Conservation (phyloP, 1,284 basidiomycete genomes). For the Microbotryum lychnidis-dioicae region DNA sequence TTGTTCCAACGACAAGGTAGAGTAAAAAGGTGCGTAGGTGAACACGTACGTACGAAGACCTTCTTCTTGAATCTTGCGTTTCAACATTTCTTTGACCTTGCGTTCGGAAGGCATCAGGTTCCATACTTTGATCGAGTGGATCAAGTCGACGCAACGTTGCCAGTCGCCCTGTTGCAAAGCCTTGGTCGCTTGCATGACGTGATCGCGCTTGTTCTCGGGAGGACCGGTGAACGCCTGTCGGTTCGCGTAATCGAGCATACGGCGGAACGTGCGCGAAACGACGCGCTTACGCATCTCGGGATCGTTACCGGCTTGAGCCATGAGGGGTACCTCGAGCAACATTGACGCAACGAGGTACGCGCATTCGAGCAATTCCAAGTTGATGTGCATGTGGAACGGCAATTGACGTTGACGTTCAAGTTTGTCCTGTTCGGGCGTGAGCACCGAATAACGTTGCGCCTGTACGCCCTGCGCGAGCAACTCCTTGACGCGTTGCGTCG, state of each 20-base stretch:
- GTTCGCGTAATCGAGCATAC: constrained; percentile 93
- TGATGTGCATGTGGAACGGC: constrained; percentile 99
- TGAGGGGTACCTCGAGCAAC: constrained; percentile 91
- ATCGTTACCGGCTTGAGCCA: constrained; percentile 91
- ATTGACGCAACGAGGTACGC: constrained; percentile 97
- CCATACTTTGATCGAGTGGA: constrained; percentile 97
- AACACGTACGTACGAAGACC: constrained; percentile 94
- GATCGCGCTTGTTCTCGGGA: constrained; percentile 95
- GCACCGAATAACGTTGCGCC: constrained; percentile 69
- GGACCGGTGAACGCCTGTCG: constrained; percentile 97
- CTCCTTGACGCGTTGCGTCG: constrained; percentile 90
- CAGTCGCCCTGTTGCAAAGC: constrained; percentile 94
- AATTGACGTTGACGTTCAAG: constrained; percentile 90
- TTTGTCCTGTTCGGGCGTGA: constrained; percentile 92
- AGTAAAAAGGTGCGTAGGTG: constrained; percentile 95
- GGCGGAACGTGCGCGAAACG: constrained; percentile 90
- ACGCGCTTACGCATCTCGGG: constrained; percentile 59
- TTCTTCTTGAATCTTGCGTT: constrained; percentile 95
- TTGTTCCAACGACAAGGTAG: constrained; percentile 75
- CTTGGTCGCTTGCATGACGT: constrained; percentile 98
- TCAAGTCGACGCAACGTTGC: constrained; percentile 86
- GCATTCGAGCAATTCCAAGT: constrained; percentile 93
- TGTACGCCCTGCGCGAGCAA: constrained; percentile 94
- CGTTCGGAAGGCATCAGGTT: constrained; percentile 81
- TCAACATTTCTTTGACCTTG: constrained; percentile 88